Conservation (phyloP, 2,329 filamentous ascomycete genomes). For the Neoscytalidium dimidiatum region DNA sequence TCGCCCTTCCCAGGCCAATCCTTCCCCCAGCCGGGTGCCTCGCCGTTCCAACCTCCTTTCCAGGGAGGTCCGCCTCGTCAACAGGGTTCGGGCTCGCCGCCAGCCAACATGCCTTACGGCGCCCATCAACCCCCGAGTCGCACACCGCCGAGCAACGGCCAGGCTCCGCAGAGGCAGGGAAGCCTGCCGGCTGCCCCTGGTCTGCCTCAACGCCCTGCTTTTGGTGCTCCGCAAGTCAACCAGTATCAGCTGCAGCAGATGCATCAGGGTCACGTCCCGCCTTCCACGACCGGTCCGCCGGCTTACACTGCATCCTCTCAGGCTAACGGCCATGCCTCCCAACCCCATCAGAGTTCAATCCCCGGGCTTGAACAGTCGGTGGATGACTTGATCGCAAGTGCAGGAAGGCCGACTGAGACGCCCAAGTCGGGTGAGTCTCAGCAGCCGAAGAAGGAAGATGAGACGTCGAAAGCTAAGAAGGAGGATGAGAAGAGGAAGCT, state of each 20-base stretch:
- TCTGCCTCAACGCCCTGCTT: conserved; percentile 62
- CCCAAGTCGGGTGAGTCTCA: conserved; percentile 32
- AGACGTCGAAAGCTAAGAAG: conserved; percentile 53
- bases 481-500: conserved; percentile 65
- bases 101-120: conserved; percentile 43
- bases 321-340: conserved; percentile 38
- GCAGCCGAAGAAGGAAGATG: conserved; percentile 65
- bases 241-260: conserved; percentile 32
- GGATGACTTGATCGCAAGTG: conserved; percentile 55
- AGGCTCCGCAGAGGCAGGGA: conserved; percentile 44
- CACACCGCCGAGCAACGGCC: conserved; percentile 29
- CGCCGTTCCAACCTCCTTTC: conserved; percentile 30
- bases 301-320: conserved; percentile 22
- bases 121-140: conserved; percentile 45
- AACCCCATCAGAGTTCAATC: neutral
- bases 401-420: conserved; percentile 45
- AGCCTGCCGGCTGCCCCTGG: conserved; percentile 58
- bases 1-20: conserved; percentile 31
- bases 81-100: conserved; percentile 26
- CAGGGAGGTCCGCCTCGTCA: conserved; percentile 25
- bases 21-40: conserved; percentile 30
- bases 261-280: conserved; percentile 25
- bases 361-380: conserved; percentile 44
- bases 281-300: conserved; percentile 17
- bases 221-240: conserved; percentile 56